Evolutionary conservation across 177 flowering plant species (phyloP), one percentile per base, ranked within the genome.

Genomic region (Vitis hybrid): DNA sequence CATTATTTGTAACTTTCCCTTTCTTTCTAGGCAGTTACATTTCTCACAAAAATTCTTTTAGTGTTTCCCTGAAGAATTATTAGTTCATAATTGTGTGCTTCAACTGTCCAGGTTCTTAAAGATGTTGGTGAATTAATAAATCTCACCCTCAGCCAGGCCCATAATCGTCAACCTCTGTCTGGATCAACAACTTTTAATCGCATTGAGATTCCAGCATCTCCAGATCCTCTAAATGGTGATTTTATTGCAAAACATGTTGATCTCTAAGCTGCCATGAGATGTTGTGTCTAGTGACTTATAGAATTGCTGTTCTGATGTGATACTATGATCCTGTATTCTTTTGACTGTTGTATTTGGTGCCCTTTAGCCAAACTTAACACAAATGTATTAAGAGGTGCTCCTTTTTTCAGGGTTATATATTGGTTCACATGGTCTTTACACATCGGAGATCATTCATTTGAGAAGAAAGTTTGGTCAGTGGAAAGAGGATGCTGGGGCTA

Each of bases 191-290:
- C 77, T 73, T 95, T 95, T 79, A 87, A 79, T 74, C 99, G 97
- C 70, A 90, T 95, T 76, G 92, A 89, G 58, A 73, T 81, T 62
- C 84, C 92, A 55, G 48, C 84, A 81, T 83, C 90, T 69, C 68
- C 80, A 60, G 98, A 95, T 81, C 93, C 95, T 65, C 82, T 95
- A 50, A 89, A 80, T 82, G 99, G 99, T 95, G 74, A 83, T 72
- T 66, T 64, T 2, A 29, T 67, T 57, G 39, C 29, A 60, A 60
- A 59, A n/a, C 11, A 16, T 69, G 5, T 55, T 76, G 39, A 19
- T 56, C 19, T 55, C 16, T 45, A 1, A 29, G 51, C 56, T 45
- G 10, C 12, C 33, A 10, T 45, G 56, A 57, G 57, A 71, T 65
- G 63, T 61, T 10, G 6, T 61, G 20, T 59, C 26, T 12, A 51